These are phyloP conservation scores for Galerina marginata DNA, from an alignment of 768 basidiomycete genomes.

Conservation along the genomic window DNA sequence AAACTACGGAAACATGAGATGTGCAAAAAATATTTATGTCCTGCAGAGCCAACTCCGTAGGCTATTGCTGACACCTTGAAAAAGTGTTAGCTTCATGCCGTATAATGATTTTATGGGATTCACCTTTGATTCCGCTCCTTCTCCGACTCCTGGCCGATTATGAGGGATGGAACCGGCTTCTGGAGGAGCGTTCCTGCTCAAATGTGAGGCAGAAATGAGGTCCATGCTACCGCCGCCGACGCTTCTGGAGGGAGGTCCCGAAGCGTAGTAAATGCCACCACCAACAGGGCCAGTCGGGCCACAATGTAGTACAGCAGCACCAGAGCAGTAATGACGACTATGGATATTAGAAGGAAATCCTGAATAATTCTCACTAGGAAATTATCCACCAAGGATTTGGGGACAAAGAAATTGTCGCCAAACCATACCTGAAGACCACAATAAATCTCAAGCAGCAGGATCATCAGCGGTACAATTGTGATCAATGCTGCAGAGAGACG, in stretches of 20 bases:
- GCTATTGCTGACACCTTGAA: too few species aligned
- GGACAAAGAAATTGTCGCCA: too few species aligned
- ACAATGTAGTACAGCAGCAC: not conserved
- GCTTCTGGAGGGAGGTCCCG: not conserved
- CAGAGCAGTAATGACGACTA: not conserved
- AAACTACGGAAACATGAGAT: too few species aligned
- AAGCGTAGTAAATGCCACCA: not conserved
- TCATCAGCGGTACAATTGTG: not conserved
- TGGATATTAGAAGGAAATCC: too few species aligned
- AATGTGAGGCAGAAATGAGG: slow-evolving; percentile 9
- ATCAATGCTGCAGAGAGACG: not conserved
- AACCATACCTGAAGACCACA: too few species aligned
- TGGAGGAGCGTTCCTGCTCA: not conserved
- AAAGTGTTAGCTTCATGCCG: too few species aligned
- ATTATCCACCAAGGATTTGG: not conserved
- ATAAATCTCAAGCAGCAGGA: not conserved
- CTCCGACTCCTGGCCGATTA: too few species aligned
- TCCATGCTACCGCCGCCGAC: slow-evolving; percentile 4
- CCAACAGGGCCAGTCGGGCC: slow-evolving; percentile 2
- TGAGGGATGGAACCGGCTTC: too few species aligned
- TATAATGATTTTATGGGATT: too few species aligned
- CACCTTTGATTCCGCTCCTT: too few species aligned
- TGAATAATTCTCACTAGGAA: not conserved
- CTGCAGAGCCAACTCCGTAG: too few species aligned
- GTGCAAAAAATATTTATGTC: too few species aligned